Evolutionary conservation across 2,329 filamentous ascomycete species (phyloP).

Genomic region (Periconia sp.): DNA sequence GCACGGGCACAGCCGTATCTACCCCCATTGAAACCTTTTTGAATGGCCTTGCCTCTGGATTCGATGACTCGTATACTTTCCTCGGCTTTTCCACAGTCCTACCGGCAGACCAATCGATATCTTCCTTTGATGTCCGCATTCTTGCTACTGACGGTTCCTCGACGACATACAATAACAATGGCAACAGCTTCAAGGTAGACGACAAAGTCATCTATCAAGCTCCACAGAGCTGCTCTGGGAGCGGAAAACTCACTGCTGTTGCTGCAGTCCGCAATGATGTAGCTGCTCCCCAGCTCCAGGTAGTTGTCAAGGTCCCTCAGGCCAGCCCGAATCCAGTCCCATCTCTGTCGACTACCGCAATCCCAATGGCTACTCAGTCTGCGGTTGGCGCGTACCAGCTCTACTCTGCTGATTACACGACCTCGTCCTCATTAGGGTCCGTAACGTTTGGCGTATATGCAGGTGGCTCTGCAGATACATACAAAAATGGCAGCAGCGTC

Average conservation of each 20-base stretch:
- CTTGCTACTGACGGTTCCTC: slow-evolving; percentile 52
- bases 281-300: slow-evolving; percentile 16
- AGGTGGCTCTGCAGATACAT: slow-evolving; percentile 18
- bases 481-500: slow-evolving; percentile 19
- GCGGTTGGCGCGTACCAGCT: slow-evolving; percentile 27
- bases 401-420: slow-evolving; percentile 24
- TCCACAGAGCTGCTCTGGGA: slow-evolving; percentile 58
- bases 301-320: slow-evolving; percentile 24
- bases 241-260: slow-evolving; percentile 22
- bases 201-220: slow-evolving; percentile 59
- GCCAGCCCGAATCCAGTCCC: slow-evolving; percentile 23
- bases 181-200: slow-evolving; percentile 56
- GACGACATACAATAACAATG: slow-evolving; percentile 59
- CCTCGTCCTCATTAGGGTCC: slow-evolving; percentile 11
- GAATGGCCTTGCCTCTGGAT: slow-evolving; percentile 56
- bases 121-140: slow-evolving; percentile 60
- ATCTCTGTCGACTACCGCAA: slow-evolving; percentile 22
- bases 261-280: slow-evolving; percentile 25
- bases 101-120: slow-evolving; percentile 60
- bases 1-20: slow-evolving; percentile 53
- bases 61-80: slow-evolving; percentile 61
- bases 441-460: slow-evolving; percentile 23
- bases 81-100: slow-evolving; percentile 48
- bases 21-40: slow-evolving; percentile 47
- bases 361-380: slow-evolving; percentile 26